Conservation (phyloP, 345 rosid genomes). For the Reutealis trisperma region DNA sequence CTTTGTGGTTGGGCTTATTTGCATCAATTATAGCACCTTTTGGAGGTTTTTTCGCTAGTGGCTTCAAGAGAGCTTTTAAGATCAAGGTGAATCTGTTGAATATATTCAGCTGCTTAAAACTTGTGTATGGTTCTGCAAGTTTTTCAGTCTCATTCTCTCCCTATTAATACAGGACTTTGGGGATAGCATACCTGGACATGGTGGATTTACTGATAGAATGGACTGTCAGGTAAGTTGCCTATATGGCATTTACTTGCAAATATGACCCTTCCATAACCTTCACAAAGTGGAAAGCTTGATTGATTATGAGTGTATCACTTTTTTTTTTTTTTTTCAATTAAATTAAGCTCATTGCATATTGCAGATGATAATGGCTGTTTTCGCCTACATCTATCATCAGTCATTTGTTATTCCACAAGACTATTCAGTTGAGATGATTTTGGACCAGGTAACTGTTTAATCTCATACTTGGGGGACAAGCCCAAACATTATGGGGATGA, state of each 20-base stretch:
- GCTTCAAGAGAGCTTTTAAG: slow-evolving; percentile 92
- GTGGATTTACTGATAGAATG: slow-evolving; percentile 95
- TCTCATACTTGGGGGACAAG: background rate
- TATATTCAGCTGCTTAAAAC: background rate
- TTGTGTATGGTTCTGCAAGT: background rate
- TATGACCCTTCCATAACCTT: background rate
- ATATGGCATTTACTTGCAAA: too few species aligned
- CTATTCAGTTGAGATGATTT: slow-evolving; percentile 22
- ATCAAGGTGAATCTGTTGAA: slow-evolving; percentile 54
- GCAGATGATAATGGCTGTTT: slow-evolving; percentile 33
- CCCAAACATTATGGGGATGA: background rate
- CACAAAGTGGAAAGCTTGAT: too few species aligned
- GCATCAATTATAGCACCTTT: slow-evolving; percentile 98
- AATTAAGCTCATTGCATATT: background rate
- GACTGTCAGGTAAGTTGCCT: slow-evolving; percentile 77
- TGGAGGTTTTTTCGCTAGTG: slow-evolving; percentile 97
- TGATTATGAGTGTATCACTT: too few species aligned
- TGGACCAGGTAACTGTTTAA: slow-evolving; percentile 11
- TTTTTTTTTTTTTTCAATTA: too few species aligned
- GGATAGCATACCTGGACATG: slow-evolving; percentile 98
- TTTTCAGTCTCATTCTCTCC: background rate
- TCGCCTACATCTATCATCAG: slow-evolving; percentile 29
- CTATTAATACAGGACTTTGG: slow-evolving; percentile 72
- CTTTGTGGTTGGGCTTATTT: slow-evolving; percentile 80
- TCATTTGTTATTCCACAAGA: slow-evolving; percentile 22